phyloP scores from a whole-genome alignment of 805 yeast species.

The Yamadazyma laniorum region DNA sequence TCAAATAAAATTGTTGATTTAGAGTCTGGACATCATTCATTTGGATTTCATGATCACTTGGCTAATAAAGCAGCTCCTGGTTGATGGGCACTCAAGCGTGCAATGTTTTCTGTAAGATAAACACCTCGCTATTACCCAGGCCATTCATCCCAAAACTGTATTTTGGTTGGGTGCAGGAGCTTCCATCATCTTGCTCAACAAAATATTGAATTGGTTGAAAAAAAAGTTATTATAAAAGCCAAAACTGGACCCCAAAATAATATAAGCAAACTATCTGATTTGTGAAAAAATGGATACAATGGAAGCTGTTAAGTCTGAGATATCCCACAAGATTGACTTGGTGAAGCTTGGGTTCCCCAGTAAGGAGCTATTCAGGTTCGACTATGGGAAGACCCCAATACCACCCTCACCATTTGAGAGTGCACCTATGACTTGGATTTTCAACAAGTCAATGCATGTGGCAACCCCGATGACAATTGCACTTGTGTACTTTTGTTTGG shows the following conservation, averaged over 20 bases:
- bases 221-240: slow-evolving; percentile 1
- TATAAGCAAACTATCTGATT: no score
- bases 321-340: slow-evolving; percentile 12
- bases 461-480: slow-evolving; percentile 59
- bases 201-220: not conserved
- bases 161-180: slow-evolving; percentile 3
- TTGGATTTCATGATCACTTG: no score
- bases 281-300: no score
- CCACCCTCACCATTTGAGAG: slow-evolving; percentile 36
- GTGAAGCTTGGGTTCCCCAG: slow-evolving; percentile 37
- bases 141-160: no score
- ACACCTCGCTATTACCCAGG: no score
- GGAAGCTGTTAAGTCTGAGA: slow-evolving; percentile 10
- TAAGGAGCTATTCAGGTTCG: slow-evolving; percentile 28
- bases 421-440: slow-evolving; percentile 31
- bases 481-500: slow-evolving; percentile 53
- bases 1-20: no score
- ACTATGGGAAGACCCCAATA: slow-evolving; percentile 27
- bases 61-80: no score
- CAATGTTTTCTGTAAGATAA: no score
- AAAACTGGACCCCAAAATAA: not conserved
- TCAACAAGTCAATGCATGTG: slow-evolving; percentile 45
- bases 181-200: slow-evolving; percentile 10
- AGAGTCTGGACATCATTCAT: no score
- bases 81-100: no score